A percentile compares a stretch with the other conserved stretches of the same genome.
These are phyloP conservation scores for Salix koriyanagi DNA, from an alignment of 345 rosid genomes.

Conservation along the genomic window DNA sequence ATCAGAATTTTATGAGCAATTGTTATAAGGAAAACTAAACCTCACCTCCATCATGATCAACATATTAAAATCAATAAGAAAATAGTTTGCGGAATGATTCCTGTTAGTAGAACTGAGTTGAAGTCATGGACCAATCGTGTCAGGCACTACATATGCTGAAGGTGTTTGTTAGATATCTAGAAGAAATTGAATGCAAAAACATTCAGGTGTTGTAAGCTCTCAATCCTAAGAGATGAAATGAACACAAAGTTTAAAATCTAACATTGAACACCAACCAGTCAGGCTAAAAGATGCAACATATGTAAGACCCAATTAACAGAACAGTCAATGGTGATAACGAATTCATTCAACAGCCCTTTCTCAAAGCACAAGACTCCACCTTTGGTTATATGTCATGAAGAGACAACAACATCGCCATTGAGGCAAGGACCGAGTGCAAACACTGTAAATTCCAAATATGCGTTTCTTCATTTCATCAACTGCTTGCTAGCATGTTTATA, in stretches of 20 bases:
- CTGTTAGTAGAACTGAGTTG: neutral
- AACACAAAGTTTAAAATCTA: neutral
- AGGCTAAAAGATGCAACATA: neutral
- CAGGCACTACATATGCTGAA: neutral
- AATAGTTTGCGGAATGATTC: neutral
- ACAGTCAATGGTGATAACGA: neutral
- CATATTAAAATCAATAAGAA: neutral
- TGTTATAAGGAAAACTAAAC: neutral
- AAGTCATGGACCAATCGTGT: neutral
- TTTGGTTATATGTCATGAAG: neutral
- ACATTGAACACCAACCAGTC: neutral
- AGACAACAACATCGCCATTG: neutral
- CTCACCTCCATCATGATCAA: neutral
- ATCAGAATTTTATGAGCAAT: neutral
- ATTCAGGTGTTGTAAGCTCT: neutral
- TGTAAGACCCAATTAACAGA: no score
- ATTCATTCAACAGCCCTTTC: neutral
- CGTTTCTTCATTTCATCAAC: neutral
- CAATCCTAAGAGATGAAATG: neutral
- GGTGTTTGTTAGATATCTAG: neutral
- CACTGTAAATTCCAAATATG: no score
- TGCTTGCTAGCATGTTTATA: neutral
- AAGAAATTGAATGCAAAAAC: neutral
- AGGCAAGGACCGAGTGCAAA: neutral
- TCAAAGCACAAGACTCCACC: neutral